phyloP scores from a whole-genome alignment of 352 stramenopile genomes.

The Pythium dissimile region DNA sequence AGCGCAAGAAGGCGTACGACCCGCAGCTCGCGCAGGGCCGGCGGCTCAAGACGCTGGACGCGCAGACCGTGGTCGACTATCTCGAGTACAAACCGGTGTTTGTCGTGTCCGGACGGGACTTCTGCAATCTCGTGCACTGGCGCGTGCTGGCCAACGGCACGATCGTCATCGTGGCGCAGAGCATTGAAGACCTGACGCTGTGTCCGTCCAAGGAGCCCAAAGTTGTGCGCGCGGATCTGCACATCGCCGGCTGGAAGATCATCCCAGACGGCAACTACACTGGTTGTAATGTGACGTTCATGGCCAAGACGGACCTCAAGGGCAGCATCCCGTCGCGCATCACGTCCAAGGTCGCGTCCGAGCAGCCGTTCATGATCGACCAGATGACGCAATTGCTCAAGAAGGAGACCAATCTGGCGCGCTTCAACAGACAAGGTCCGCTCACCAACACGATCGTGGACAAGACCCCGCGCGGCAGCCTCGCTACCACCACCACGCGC shows the following conservation, averaged over 20 bases:
- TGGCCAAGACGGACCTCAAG: conserved; percentile 73
- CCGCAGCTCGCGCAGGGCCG: conserved; percentile 44
- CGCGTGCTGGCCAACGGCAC: conserved; percentile 55
- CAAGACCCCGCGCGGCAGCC: neutral
- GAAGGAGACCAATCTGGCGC: conserved; percentile 35
- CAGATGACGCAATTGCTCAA: conserved; percentile 55
- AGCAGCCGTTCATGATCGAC: conserved; percentile 64
- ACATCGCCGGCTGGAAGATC: conserved; percentile 66
- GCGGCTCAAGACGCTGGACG: conserved; percentile 40
- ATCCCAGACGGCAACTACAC: conserved; percentile 57
- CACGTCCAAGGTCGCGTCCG: conserved; percentile 50
- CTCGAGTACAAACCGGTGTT: conserved; percentile 81
- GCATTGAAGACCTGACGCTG: conserved; percentile 49
- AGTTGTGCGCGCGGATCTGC: conserved; percentile 59
- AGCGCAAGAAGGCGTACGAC: conserved; percentile 52
- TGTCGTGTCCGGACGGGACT: conserved; percentile 67
- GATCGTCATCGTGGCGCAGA: conserved; percentile 67
- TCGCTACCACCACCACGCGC: neutral
- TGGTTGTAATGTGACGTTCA: conserved; percentile 54
- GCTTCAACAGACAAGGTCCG: conserved; percentile 27
- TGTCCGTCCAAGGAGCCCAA: conserved; percentile 69
- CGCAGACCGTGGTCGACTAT: conserved; percentile 65
- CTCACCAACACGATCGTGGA: conserved; percentile 50
- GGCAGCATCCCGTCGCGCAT: conserved; percentile 65
- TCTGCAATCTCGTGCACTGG: conserved; percentile 71